Percentiles rank a stretch among this genome's conserved stretches.
phyloP scores from a whole-genome alignment of 2,329 filamentous ascomycete genomes.

The Colletotrichum destructivum region DNA sequence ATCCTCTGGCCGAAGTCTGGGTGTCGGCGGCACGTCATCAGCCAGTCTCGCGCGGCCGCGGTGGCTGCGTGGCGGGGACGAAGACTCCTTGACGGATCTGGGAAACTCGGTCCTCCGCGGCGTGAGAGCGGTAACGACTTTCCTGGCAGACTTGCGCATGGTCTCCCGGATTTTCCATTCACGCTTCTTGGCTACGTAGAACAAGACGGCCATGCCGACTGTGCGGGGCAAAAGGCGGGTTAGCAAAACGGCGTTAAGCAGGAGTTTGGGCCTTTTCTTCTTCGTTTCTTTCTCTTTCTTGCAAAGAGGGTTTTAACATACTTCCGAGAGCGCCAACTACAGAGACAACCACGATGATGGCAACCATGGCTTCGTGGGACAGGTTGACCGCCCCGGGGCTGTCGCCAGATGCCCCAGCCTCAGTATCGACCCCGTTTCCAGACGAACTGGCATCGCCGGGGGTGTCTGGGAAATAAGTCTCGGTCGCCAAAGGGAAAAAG shows the following conservation, averaged over 20 bases:
- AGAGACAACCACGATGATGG: conserved; percentile 81
- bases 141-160: conserved; percentile 77
- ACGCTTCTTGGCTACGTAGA: conserved; percentile 86
- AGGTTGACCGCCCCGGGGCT: conserved; percentile 73
- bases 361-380: conserved; percentile 79
- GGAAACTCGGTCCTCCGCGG: conserved; percentile 74
- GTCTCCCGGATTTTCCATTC: conserved; percentile 86
- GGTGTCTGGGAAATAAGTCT: conserved; percentile 54
- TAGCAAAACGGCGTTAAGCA: background rate
- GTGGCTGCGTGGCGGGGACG: conserved; percentile 35
- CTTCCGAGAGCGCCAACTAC: conserved; percentile 78
- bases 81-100: conserved; percentile 65
- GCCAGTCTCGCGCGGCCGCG: conserved; percentile 48
- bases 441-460: conserved; percentile 54
- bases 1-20: conserved; percentile 67
- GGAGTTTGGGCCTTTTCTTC: conserved; percentile 1
- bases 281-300: background rate
- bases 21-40: conserved; percentile 73
- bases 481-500: conserved; percentile 61
- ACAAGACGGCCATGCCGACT: conserved; percentile 79
- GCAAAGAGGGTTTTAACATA: conserved; percentile 58
- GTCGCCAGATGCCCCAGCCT: conserved; percentile 76
- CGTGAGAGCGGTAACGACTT: conserved; percentile 74
- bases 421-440: conserved; percentile 60
- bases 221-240: conserved; percentile 12